Conservation (phyloP, 805 yeast genomes). For the Ogataea ramenticola region DNA sequence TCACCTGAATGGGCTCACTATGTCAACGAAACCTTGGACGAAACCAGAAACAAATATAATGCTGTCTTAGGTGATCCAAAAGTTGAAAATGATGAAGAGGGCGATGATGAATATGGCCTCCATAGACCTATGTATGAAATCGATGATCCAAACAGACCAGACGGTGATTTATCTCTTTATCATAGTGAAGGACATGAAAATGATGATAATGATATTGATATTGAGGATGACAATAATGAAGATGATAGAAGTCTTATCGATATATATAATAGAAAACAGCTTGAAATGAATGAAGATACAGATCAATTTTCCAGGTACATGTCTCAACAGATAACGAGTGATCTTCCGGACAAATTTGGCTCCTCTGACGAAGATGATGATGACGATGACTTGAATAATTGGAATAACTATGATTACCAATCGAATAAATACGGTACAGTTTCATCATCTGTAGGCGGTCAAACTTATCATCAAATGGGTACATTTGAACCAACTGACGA, state of each 20-base stretch:
- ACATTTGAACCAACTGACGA: conserved; percentile 30
- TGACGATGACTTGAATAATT: conserved; percentile 23
- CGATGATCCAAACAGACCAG: conserved; percentile 13
- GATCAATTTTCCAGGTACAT: conserved; percentile 66
- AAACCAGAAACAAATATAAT: conserved; percentile 89
- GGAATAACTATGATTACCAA: conserved; percentile 1
- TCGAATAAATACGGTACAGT: background rate
- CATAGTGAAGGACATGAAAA: conserved; percentile 4
- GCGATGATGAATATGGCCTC: conserved; percentile 21
- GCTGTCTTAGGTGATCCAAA: conserved; percentile 65
- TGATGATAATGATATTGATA: conserved; percentile 3
- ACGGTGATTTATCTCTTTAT: conserved; percentile 5
- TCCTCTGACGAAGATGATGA: conserved; percentile 54
- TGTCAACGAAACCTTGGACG: conserved; percentile 75
- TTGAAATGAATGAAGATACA: conserved; percentile 22
- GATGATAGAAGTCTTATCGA: conserved; percentile 12
- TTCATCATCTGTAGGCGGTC: conserved; percentile 25
- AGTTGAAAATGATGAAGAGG: conserved; percentile 23
- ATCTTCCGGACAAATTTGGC: conserved; percentile 39
- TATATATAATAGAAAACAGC: conserved; percentile 14
- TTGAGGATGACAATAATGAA: conserved; percentile 12
- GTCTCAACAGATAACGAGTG: conserved; percentile 64
- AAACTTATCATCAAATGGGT: conserved; percentile 27
- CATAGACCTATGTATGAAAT: conserved; percentile 11
- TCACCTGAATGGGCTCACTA: conserved; percentile 72